These are phyloP conservation scores for Tuber magnatum DNA, from an alignment of 495 filamentous ascomycete species.

Conservation along the genomic window DNA sequence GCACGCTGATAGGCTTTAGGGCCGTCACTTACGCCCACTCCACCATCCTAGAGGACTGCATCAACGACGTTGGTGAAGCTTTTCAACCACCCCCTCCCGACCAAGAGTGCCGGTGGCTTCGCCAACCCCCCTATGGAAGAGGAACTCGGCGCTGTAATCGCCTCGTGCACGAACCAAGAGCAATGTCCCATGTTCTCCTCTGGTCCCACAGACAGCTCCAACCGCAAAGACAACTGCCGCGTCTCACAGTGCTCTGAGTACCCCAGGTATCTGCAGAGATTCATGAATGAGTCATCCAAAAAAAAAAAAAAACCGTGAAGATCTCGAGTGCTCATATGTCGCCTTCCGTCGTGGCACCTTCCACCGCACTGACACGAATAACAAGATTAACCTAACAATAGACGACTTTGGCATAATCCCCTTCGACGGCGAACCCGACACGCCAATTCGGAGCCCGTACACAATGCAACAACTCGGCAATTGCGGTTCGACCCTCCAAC, in stretches of 20 bases:
- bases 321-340: slow-evolving; percentile 78
- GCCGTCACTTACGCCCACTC: slow-evolving; percentile 73
- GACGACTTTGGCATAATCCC: slow-evolving; percentile 28
- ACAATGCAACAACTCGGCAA: slow-evolving; percentile 38
- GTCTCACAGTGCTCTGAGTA: slow-evolving; percentile 80
- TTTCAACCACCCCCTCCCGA: slow-evolving; percentile 25
- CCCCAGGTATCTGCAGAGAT: slow-evolving; percentile 69
- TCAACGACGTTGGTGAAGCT: slow-evolving; percentile 55
- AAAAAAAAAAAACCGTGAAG: slow-evolving; percentile 64
- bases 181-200: slow-evolving; percentile 79
- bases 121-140: slow-evolving; percentile 46
- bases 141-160: slow-evolving; percentile 81
- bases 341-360: slow-evolving; percentile 68
- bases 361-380: slow-evolving; percentile 27
- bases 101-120: slow-evolving; percentile 44
- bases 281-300: slow-evolving; percentile 53
- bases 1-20: slow-evolving; percentile 80
- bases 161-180: slow-evolving; percentile 83
- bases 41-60: slow-evolving; percentile 65
- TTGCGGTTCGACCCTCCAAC: slow-evolving; percentile 65
- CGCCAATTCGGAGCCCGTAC: slow-evolving; percentile 32
- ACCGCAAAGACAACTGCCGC: slow-evolving; percentile 80
- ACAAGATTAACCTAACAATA: background rate
- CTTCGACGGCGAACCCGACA: slow-evolving; percentile 13
- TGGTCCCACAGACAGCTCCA: slow-evolving; percentile 57